Evolutionary conservation across 2,329 filamentous ascomycete genomes (phyloP).

Genomic region (Ophiostoma quercus): DNA sequence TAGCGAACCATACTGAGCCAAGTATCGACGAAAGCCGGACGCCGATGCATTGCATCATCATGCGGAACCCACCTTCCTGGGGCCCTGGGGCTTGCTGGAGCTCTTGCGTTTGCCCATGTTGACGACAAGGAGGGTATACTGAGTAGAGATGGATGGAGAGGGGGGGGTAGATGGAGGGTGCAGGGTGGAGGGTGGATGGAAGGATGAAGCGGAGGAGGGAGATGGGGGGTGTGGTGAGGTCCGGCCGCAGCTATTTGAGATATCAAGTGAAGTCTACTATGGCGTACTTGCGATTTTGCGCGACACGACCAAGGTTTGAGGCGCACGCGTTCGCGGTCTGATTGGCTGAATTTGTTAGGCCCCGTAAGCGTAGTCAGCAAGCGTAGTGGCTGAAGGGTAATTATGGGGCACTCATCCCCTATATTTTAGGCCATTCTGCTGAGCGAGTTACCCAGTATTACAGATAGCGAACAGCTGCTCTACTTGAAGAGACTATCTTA

Average conservation of each 20-base stretch:
- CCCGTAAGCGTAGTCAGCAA: constrained; percentile 7
- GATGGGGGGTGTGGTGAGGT: neutral
- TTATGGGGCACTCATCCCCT: neutral
- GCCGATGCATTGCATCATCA: neutral
- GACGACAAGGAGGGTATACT: neutral
- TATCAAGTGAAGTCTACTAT: neutral
- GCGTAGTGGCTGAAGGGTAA: neutral
- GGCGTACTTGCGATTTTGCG: constrained; percentile 1
- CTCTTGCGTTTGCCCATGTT: constrained; percentile 87
- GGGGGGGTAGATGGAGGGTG: neutral
- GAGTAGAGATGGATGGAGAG: neutral
- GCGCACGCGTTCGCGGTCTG: constrained; percentile 8
- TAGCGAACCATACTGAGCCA: neutral
- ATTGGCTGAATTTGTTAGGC: neutral
- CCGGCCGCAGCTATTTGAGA: neutral
- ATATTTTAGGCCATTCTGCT: neutral
- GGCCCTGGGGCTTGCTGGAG: constrained; percentile 71
- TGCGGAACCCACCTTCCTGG: constrained; percentile 64
- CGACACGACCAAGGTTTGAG: constrained; percentile 5
- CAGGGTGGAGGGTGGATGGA: neutral
- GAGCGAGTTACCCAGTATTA: no score
- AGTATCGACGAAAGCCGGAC: neutral
- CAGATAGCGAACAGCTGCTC: neutral
- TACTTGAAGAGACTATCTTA: neutral
- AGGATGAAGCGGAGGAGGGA: neutral